These are phyloP conservation scores for Tulasnella sp. DNA, from an alignment of 768 basidiomycete genomes.

Conservation along the genomic window DNA sequence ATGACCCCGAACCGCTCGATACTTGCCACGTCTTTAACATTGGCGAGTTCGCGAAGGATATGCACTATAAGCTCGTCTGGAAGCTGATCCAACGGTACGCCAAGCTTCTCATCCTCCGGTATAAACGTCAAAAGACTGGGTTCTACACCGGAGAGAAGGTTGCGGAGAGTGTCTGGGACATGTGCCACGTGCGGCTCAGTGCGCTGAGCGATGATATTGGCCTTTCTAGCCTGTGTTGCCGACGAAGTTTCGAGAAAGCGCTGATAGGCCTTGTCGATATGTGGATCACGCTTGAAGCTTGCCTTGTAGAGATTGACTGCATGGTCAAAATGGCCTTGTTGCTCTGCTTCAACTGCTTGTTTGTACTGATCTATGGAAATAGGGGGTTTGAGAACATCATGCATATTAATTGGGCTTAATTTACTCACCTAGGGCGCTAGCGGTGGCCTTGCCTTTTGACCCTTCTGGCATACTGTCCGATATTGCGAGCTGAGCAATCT, in stretches of 20 bases:
- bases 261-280: slow-evolving; percentile 63
- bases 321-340: slow-evolving; percentile 59
- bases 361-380: slow-evolving; percentile 41
- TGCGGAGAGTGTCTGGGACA: neutral
- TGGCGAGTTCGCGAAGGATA: slow-evolving; percentile 46
- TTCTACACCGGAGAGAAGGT: slow-evolving; percentile 6
- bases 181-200: neutral
- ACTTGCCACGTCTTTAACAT: slow-evolving; percentile 37
- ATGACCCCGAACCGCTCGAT: slow-evolving; percentile 71
- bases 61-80: slow-evolving; percentile 68
- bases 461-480: too few species aligned
- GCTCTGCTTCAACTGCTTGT: slow-evolving; percentile 61
- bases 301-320: slow-evolving; percentile 67
- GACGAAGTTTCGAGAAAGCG: neutral
- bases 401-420: neutral
- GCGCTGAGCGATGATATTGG: neutral
- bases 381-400: neutral
- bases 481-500: too few species aligned
- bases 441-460: too few species aligned
- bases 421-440: neutral
- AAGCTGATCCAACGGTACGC: slow-evolving; percentile 43
- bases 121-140: slow-evolving; percentile 35
- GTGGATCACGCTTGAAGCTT: slow-evolving; percentile 64
- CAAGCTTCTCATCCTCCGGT: slow-evolving; percentile 55
- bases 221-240: neutral